Percentiles rank a stretch among this genome's conserved stretches.
Conservation (phyloP, 2,329 filamentous ascomycete species). For the Pseudopithomyces maydicus region DNA sequence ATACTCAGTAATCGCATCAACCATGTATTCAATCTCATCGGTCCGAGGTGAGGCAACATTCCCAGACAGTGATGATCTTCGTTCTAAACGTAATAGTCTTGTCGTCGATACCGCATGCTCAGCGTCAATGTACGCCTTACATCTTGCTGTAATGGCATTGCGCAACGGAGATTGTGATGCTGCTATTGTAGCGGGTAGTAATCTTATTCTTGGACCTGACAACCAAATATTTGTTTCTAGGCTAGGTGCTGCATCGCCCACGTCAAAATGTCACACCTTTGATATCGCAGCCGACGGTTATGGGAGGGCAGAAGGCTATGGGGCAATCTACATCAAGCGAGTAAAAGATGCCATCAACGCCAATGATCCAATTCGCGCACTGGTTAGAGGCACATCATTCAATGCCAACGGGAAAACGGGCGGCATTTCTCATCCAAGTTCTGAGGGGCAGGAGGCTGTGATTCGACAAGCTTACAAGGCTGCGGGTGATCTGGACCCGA, state of each 20-base stretch:
- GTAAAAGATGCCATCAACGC: slow-evolving; percentile 8
- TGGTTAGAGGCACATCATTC: slow-evolving; percentile 19
- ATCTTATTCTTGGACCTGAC: slow-evolving; percentile 20
- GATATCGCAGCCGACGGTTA: slow-evolving; percentile 31
- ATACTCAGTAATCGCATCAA: slow-evolving; percentile 34
- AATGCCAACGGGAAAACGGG: slow-evolving; percentile 8
- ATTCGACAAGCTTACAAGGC: neutral
- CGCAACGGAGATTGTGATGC: slow-evolving; percentile 25
- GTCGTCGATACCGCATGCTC: slow-evolving; percentile 35
- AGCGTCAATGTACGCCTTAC: slow-evolving; percentile 29
- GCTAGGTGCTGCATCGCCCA: slow-evolving; percentile 25
- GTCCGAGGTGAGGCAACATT: slow-evolving; percentile 31
- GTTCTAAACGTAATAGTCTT: too few relatives aligned
- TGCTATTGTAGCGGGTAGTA: slow-evolving; percentile 25
- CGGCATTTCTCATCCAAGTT: neutral
- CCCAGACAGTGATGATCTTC: too few relatives aligned
- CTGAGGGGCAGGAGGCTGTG: neutral
- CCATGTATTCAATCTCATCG: slow-evolving; percentile 34
- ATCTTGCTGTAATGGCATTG: slow-evolving; percentile 23
- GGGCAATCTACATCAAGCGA: slow-evolving; percentile 21
- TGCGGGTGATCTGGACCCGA: neutral
- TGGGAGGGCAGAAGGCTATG: slow-evolving; percentile 24
- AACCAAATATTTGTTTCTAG: slow-evolving; percentile 15
- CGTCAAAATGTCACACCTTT: slow-evolving; percentile 24
- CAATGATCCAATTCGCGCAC: slow-evolving; percentile 18